Evolutionary conservation across 768 basidiomycete species (phyloP), one percentile per base, ranked within the genome.

Genomic region (Mrakia frigida): DNA sequence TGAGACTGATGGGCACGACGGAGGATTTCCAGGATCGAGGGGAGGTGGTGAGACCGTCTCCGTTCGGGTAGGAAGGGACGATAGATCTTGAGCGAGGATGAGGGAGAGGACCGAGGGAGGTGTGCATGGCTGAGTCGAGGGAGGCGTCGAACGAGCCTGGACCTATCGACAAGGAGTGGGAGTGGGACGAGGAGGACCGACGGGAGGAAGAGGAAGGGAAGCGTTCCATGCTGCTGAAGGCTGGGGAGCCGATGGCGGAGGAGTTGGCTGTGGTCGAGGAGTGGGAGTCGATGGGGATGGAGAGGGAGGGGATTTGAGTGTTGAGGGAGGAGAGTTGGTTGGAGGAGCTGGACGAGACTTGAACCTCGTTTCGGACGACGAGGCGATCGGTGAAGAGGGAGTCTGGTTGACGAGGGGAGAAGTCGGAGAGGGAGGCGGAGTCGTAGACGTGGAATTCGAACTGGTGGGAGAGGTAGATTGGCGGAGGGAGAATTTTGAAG

Each of bases 21-120:
- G 81, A 41, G 73, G 79, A 80, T 35, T 78, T 78, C 68, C 74
- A 74, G 5, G 74, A 74, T 1, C 74, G 74, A 18, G 74, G 74
- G 21, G 63, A 74, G 7, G 63, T 67, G 39, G 77, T 43, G n/a
- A 35, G 60, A 2, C 81, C 80, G 35, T 75, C 65, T 18, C 92
- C 92, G 79, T 94, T 94, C 0, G 92, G 93, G 52, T 90, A 86
- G 88, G 92, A 92, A 0, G 93, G 93, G 1, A 94, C 86, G 43
- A 88, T 86, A 0, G 85, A 84, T 43, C 83, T 82, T 2, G 74
- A 82, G 28, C 84, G 80, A 60, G 80, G 78, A 25, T 81, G 84
- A 33, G 43, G 43, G 25, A 35, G 16, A 13, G 86, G 85, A 50
- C 88, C 88, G 43, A 93, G 85, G 14, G 87, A 87, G 1, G 87